A percentile compares a stretch with the other conserved stretches of the same genome.
phyloP scores from a whole-genome alignment of 768 basidiomycete species.

The Termitomyces sp. region DNA sequence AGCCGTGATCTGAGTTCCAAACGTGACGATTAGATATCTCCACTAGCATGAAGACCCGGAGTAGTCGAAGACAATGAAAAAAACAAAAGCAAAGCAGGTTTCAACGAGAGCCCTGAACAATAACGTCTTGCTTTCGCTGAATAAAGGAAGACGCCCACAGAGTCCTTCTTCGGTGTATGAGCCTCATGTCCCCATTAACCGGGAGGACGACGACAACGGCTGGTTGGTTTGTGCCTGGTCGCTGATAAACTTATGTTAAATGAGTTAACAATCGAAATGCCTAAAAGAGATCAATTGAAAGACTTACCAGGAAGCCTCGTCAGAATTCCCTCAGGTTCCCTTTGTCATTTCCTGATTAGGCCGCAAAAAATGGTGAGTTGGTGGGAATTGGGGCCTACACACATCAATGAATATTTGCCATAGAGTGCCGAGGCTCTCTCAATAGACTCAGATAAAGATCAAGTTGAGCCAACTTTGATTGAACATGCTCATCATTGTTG shows the following conservation, averaged over 20 bases:
- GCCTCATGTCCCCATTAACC: conserved; percentile 7
- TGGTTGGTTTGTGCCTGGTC: not conserved
- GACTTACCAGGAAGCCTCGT: not conserved
- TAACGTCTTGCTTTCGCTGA: not conserved
- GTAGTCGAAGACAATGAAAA: not conserved
- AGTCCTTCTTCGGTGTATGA: conserved; percentile 1
- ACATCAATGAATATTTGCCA: not conserved
- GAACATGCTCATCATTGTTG: too few relatives aligned
- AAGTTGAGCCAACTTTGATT: not conserved
- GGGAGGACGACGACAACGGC: not conserved
- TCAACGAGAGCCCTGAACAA: not conserved
- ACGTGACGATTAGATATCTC: not conserved
- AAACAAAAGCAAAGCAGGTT: not conserved
- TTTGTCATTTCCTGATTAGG: not conserved
- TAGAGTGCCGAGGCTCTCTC: not conserved
- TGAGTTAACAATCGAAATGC: conserved; percentile 1
- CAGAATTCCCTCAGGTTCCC: not conserved
- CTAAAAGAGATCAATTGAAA: not conserved
- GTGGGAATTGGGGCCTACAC: not conserved
- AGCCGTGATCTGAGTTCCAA: not conserved
- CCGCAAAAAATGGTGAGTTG: not conserved
- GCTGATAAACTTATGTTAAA: conserved; percentile 1
- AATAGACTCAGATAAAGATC: not conserved
- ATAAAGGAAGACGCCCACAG: not conserved
- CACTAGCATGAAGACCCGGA: not conserved